These are phyloP conservation scores for Fusarium keratoplasticum DNA, from an alignment of 2,329 filamentous ascomycete genomes.

Conservation along the genomic window DNA sequence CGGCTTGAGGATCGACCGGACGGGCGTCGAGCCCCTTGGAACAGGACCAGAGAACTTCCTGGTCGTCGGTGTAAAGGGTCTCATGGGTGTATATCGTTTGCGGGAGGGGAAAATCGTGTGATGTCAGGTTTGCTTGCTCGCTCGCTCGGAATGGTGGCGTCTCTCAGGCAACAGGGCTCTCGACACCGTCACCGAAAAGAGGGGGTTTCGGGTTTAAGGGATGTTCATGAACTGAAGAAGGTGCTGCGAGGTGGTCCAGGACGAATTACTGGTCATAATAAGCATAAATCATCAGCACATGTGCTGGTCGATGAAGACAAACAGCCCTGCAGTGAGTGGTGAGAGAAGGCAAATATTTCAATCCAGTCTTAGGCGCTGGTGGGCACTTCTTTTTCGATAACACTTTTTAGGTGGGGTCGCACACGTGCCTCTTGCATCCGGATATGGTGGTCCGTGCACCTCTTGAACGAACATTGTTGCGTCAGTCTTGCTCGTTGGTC, in stretches of 20 bases:
- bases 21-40: conserved; percentile 53
- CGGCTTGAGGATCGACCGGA: conserved; percentile 66
- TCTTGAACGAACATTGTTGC: neutral
- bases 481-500: conserved; percentile 4
- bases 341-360: conserved; percentile 19
- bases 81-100: conserved; percentile 35
- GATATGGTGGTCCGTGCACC: conserved; percentile 22
- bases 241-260: conserved; percentile 33
- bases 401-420: conserved; percentile 39
- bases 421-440: conserved; percentile 45
- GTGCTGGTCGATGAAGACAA: conserved; percentile 12
- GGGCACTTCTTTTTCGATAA: conserved; percentile 42
- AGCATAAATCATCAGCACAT: conserved; percentile 23
- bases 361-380: conserved; percentile 28
- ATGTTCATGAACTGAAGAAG: conserved; percentile 40
- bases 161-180: conserved; percentile 42
- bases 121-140: conserved; percentile 19
- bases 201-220: conserved; percentile 29
- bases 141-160: conserved; percentile 36
- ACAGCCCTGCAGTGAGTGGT: conserved; percentile 8
- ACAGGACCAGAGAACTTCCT: conserved; percentile 50
- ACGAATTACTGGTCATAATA: conserved; percentile 45
- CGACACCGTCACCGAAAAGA: conserved; percentile 14
- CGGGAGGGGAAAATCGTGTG: conserved; percentile 1
- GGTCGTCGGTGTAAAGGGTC: conserved; percentile 49